A percentile compares a stretch with the other conserved stretches of the same genome.
phyloP scores from a whole-genome alignment of 352 stramenopile species.

The Pythium sukuiense region DNA sequence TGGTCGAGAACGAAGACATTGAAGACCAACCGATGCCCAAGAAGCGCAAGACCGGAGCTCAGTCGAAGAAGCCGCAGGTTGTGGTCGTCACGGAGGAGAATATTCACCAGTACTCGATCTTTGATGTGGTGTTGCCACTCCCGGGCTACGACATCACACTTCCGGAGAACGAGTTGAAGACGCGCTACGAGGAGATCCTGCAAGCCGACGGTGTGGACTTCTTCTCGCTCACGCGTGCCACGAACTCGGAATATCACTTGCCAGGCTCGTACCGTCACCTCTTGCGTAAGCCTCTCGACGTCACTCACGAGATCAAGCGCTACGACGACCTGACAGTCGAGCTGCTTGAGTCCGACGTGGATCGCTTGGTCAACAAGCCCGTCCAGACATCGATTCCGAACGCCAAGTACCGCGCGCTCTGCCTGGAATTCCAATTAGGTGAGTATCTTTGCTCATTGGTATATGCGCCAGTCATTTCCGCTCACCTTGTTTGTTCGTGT shows the following conservation, averaged over 20 bases:
- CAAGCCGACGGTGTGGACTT: slow-evolving; percentile 69
- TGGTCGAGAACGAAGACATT: slow-evolving; percentile 36
- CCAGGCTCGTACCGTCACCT: slow-evolving; percentile 94
- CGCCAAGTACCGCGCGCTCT: slow-evolving; percentile 66
- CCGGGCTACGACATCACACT: slow-evolving; percentile 91
- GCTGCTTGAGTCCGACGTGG: slow-evolving; percentile 94
- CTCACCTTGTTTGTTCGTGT: not conserved
- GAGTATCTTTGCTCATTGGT: slow-evolving; percentile 12
- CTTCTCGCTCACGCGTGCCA: slow-evolving; percentile 52
- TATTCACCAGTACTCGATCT: slow-evolving; percentile 87
- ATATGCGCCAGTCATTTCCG: not conserved
- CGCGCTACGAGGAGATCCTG: slow-evolving; percentile 66
- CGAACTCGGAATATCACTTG: slow-evolving; percentile 90
- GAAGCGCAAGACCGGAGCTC: slow-evolving; percentile 31
- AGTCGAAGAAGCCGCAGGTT: slow-evolving; percentile 16
- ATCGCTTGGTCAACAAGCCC: slow-evolving; percentile 48
- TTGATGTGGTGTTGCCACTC: slow-evolving; percentile 96
- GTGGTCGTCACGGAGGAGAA: slow-evolving; percentile 89
- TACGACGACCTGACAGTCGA: slow-evolving; percentile 93
- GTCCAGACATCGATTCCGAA: slow-evolving; percentile 52
- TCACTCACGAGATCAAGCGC: slow-evolving; percentile 90
- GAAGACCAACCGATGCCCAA: slow-evolving; percentile 26
- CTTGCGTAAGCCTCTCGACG: slow-evolving; percentile 86
- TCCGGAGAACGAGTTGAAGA: slow-evolving; percentile 82
- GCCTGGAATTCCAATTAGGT: slow-evolving; percentile 81